A percentile compares a stretch with the other conserved stretches of the same genome.
Evolutionary conservation across 2,329 filamentous ascomycete genomes (phyloP).

Genomic region (Xylaria arbuscula): DNA sequence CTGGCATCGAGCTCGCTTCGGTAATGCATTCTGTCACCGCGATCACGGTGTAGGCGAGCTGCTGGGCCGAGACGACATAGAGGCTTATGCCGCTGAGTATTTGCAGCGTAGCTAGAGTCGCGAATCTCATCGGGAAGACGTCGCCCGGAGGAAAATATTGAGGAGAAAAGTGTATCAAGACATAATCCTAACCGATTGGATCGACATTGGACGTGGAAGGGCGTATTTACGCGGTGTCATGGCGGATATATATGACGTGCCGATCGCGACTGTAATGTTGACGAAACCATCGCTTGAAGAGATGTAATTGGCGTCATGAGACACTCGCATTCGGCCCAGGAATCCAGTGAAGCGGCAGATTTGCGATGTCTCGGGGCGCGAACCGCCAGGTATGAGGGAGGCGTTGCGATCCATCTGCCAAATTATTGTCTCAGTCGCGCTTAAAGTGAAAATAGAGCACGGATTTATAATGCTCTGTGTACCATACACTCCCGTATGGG

Average conservation of each 20-base stretch:
- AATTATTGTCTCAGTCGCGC: constrained; percentile 20
- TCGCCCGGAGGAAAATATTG: not conserved
- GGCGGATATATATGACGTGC: constrained; percentile 23
- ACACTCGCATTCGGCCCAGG: constrained; percentile 15
- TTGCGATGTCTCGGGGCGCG: constrained; percentile 23
- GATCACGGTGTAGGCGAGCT: constrained; percentile 31
- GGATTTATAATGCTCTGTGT: not conserved
- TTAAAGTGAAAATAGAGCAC: not conserved
- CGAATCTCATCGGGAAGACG: constrained; percentile 25
- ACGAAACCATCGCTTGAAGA: constrained; percentile 1
- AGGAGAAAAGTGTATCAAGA: not conserved
- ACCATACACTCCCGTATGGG: not conserved
- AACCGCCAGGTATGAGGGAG: not conserved
- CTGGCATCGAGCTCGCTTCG: not conserved
- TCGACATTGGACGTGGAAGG: not conserved
- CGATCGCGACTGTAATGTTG: not conserved
- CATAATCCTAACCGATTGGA: not conserved
- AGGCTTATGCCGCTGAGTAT: constrained; percentile 20
- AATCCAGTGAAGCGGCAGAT: constrained; percentile 5
- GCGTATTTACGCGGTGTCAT: not conserved
- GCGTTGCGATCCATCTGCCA: constrained; percentile 4
- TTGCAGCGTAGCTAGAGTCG: constrained; percentile 6
- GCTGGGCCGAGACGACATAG: constrained; percentile 22
- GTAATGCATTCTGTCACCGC: constrained; percentile 37
- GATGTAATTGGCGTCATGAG: not conserved